Base-by-base conservation (phyloP, 1,139 yeast genomes). In the Maudiozyma humilis region DNA sequence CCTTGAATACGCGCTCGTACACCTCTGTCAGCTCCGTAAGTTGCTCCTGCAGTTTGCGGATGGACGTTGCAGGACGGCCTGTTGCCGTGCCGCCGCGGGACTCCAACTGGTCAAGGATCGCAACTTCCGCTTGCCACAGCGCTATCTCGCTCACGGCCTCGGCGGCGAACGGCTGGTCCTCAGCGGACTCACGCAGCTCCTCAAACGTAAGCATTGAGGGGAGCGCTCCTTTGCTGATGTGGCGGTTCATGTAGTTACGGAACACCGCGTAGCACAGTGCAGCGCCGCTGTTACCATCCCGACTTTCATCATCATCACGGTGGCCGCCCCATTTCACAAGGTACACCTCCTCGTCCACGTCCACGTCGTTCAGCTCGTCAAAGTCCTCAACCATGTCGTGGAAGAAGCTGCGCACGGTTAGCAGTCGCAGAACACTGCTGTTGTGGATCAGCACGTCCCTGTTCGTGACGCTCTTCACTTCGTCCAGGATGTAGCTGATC, bases 261-360 rank as follows among this genome's bases (percentile, higher is more conserved):
- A 20, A 37, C 8, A 17, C 30, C n/a, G 15, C 10, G 18, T 12
- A 37, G 29, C 20, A n/a, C 8, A 29, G 6, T 5, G 25, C 32
- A 10, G n/a, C 8, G 19, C 16, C 23, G 13, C n/a, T 18, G 4
- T 3, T 5, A 18, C 17, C 17, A 14, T 20, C 25, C 12, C 17
- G 27, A 23, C 27, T 23, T 23, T 23, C 8, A 10, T 23, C 10
- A 6, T 23, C 27, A 6, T 23, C 10, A 6, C 8, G 27, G 27
- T 23, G n/a, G n/a, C n/a, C 12, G 3, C 17, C n/a, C 30, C 16
- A 20, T 16, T 37, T 27, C 7, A 14, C 20, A 14, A 40, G 29
- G 29, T 40, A 40, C 3, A 40, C n/a, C 2, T 40, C 42, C 29
- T 33, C 19, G 19, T 40, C 31, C n/a, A n/a, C 12, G 20, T 33